These are phyloP conservation scores for Alloteropsis semialata DNA, from an alignment of 176 grass and related monocot genomes.

Conservation along the genomic window DNA sequence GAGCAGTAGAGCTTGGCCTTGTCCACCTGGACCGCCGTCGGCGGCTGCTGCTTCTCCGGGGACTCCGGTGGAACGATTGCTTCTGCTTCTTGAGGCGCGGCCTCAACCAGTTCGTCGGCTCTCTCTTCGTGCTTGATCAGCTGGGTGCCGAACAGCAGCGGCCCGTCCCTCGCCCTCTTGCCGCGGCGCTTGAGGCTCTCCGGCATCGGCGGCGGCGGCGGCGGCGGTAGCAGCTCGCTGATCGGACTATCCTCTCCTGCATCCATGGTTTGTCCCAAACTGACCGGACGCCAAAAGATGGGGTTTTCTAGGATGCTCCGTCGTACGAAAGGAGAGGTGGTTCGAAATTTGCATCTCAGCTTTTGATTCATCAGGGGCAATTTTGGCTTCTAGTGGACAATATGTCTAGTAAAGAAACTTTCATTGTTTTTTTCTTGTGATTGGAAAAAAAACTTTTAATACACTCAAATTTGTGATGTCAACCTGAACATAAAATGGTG, in stretches of 20 bases:
- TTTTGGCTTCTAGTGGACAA: neutral
- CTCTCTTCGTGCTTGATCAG: neutral
- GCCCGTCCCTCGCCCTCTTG: neutral
- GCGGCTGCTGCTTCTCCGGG: neutral
- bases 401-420: neutral
- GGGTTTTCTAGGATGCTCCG: neutral
- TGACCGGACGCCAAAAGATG: neutral
- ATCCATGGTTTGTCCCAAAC: neutral
- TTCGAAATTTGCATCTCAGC: too few relatives aligned
- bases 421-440: too few relatives aligned
- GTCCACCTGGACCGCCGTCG: neutral
- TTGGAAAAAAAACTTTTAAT: too few relatives aligned
- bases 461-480: too few relatives aligned
- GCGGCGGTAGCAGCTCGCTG: neutral
- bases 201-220: neutral
- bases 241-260: neutral
- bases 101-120: neutral
- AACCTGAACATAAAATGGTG: neutral
- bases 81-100: neutral
- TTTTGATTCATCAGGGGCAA: neutral
- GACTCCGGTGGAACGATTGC: neutral
- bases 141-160: neutral
- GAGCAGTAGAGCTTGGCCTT: conserved; percentile 3
- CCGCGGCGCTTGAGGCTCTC: neutral
- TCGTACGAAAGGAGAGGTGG: neutral